These are phyloP conservation scores for Penicillium angulare DNA, from an alignment of 495 filamentous ascomycete genomes.

Conservation along the genomic window DNA sequence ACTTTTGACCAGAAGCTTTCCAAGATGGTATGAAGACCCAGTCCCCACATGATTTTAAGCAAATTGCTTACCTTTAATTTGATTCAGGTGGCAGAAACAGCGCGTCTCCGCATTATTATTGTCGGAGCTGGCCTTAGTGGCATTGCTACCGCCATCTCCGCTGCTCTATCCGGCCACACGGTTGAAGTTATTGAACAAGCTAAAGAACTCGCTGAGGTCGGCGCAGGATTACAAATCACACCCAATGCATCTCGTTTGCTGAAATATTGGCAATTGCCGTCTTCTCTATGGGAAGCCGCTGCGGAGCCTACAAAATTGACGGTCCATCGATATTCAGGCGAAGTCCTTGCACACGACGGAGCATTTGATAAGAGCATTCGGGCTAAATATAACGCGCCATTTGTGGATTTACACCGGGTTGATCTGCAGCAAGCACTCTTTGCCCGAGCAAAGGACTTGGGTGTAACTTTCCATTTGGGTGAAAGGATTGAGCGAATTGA, in stretches of 20 bases:
- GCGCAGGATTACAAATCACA: constrained; percentile 56
- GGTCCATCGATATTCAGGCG: constrained; percentile 57
- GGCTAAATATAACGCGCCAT: constrained; percentile 46
- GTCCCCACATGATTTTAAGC: background rate
- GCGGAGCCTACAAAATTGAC: constrained; percentile 53
- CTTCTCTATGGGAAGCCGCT: constrained; percentile 43
- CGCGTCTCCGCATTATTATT: constrained; percentile 19
- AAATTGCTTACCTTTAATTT: background rate
- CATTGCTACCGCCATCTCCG: constrained; percentile 61
- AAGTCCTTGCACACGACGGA: constrained; percentile 50
- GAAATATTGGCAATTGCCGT: constrained; percentile 50
- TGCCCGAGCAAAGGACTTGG: constrained; percentile 50
- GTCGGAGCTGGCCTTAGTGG: constrained; percentile 57
- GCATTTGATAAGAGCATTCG: constrained; percentile 42
- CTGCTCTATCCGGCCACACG: constrained; percentile 56
- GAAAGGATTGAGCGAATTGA: constrained; percentile 46
- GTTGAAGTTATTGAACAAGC: constrained; percentile 64
- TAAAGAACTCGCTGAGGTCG: constrained; percentile 54
- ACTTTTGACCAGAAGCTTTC: background rate
- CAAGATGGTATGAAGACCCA: background rate
- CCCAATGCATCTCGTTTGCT: constrained; percentile 57
- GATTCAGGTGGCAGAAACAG: background rate
- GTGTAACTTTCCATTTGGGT: constrained; percentile 47
- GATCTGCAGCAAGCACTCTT: constrained; percentile 55
- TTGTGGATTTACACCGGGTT: constrained; percentile 61